phyloP scores from a whole-genome alignment of 768 basidiomycete species.

The Tubosaeta brunneosetosa region DNA sequence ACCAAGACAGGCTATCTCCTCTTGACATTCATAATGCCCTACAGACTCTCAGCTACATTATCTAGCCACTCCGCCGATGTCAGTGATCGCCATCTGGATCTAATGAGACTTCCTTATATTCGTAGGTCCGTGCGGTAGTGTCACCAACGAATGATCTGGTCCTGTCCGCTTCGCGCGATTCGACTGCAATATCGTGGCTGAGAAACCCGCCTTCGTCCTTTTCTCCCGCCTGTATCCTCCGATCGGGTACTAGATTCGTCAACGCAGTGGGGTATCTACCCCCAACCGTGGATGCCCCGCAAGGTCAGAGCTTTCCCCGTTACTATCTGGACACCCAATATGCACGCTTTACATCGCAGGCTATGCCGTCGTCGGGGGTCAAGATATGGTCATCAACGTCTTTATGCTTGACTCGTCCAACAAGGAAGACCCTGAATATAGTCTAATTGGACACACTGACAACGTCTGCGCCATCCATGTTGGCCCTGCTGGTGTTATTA shows the following conservation, averaged over 20 bases:
- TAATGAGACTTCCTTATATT: constrained; percentile 13
- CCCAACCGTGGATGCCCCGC: constrained; percentile 61
- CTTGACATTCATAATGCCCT: constrained; percentile 45
- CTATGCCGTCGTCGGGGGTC: constrained; percentile 81
- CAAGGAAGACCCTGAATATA: constrained; percentile 72
- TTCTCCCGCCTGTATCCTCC: constrained; percentile 47
- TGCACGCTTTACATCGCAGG: constrained; percentile 42
- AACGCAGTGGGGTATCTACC: constrained; percentile 78
- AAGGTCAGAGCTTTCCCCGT: constrained; percentile 45
- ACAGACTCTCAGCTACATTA: constrained; percentile 73
- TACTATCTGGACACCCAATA: background rate
- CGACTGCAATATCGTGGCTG: constrained; percentile 85
- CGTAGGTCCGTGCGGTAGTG: constrained; percentile 76
- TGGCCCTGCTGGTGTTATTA: constrained; percentile 64
- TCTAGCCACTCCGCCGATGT: constrained; percentile 72
- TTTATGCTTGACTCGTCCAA: constrained; percentile 57
- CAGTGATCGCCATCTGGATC: constrained; percentile 22
- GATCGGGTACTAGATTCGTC: constrained; percentile 68
- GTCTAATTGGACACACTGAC: constrained; percentile 81
- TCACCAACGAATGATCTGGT: constrained; percentile 74
- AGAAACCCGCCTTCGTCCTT: constrained; percentile 50
- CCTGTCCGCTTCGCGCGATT: constrained; percentile 88
- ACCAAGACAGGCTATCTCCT: background rate
- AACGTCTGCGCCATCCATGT: constrained; percentile 87
- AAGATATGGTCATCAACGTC: constrained; percentile 83